phyloP scores from a whole-genome alignment of 768 basidiomycete genomes.

The Lactarius indigo region DNA sequence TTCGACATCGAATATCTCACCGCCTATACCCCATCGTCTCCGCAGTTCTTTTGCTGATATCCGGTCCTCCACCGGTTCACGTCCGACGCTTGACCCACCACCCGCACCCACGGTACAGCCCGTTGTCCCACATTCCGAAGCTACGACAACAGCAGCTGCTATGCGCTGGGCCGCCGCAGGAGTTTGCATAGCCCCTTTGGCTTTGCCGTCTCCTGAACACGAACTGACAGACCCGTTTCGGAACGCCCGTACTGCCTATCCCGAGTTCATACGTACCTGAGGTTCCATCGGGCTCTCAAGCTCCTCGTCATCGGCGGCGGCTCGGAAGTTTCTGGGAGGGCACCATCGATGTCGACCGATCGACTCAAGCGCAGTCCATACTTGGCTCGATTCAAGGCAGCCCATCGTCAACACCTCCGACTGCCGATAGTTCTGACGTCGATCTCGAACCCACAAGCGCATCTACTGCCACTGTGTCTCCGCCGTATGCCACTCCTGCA shows the following conservation, averaged over 20 bases:
- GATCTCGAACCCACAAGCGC: constrained; percentile 8
- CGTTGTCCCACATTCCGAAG: constrained; percentile 42
- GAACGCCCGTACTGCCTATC: constrained; percentile 60
- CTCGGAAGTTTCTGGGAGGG: constrained; percentile 76
- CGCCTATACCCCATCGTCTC: constrained; percentile 37
- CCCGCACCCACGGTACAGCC: constrained; percentile 10
- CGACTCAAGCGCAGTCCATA: constrained; percentile 11
- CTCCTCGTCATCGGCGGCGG: constrained; percentile 55
- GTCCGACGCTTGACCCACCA: constrained; percentile 23
- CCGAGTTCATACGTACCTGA: constrained; percentile 54
- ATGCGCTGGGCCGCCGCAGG: constrained; percentile 84
- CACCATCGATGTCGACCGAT: constrained; percentile 59
- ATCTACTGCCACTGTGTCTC: constrained; percentile 24
- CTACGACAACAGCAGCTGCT: constrained; percentile 69
- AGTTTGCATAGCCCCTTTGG: constrained; percentile 80
- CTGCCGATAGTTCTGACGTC: background rate
- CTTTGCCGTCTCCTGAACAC: constrained; percentile 86
- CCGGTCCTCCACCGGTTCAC: constrained; percentile 33
- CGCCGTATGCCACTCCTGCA: constrained; percentile 30
- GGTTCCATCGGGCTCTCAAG: constrained; percentile 37
- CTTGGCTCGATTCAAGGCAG: constrained; percentile 33
- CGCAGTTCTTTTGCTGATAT: constrained; percentile 47
- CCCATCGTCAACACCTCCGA: constrained; percentile 26
- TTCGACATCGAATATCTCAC: constrained; percentile 23
- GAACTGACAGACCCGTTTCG: constrained; percentile 91